phyloP scores from a whole-genome alignment of 2,329 filamentous ascomycete genomes.

The Fusarium sambucinum region DNA sequence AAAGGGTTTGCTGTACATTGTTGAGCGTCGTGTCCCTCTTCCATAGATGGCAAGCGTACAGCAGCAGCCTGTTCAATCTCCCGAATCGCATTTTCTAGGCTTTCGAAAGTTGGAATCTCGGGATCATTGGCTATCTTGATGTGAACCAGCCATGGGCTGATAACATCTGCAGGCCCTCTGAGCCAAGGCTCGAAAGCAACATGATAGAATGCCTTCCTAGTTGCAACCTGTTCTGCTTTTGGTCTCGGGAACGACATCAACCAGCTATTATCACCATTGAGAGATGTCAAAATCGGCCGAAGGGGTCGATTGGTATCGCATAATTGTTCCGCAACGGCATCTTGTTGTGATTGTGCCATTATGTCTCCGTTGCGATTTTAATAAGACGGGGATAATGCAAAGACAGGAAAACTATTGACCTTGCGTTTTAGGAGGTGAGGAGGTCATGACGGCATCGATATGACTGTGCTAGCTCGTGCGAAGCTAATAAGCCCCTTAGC shows the following conservation, averaged over 20 bases:
- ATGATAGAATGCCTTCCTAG: conserved; percentile 49
- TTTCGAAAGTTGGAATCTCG: conserved; percentile 6
- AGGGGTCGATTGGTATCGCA: neutral
- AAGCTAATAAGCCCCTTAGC: neutral
- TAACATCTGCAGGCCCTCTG: conserved; percentile 39
- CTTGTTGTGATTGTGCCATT: conserved; percentile 1
- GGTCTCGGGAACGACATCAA: conserved; percentile 52
- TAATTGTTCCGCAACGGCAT: neutral
- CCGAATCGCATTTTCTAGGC: conserved; percentile 30
- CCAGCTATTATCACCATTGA: conserved; percentile 55
- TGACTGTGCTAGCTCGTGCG: neutral
- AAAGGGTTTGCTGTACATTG: neutral
- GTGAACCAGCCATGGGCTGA: conserved; percentile 41
- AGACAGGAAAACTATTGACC: neutral
- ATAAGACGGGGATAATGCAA: too few relatives aligned
- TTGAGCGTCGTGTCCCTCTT: neutral
- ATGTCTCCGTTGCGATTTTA: neutral
- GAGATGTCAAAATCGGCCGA: conserved; percentile 48
- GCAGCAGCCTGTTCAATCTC: conserved; percentile 38
- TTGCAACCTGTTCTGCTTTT: conserved; percentile 28
- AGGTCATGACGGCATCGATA: conserved; percentile 7
- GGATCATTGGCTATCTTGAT: conserved; percentile 23
- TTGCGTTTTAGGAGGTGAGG: neutral
- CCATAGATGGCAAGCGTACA: neutral
- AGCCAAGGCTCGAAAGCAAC: conserved; percentile 53